These are phyloP conservation scores for Sclerotinia subarctica DNA, from an alignment of 2,329 filamentous ascomycete species.

Conservation along the genomic window DNA sequence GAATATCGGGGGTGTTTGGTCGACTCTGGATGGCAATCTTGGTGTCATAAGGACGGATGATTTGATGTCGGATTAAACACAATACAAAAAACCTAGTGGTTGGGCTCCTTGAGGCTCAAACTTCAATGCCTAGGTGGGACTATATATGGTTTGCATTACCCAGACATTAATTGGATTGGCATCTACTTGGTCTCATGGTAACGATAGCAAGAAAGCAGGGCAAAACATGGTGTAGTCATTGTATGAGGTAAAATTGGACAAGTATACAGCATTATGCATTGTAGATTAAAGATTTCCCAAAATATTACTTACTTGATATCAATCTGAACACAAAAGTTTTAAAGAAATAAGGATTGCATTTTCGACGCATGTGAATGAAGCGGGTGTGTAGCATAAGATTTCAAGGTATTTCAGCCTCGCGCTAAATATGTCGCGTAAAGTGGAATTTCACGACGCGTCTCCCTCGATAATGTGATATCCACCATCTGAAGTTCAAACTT, in stretches of 20 bases:
- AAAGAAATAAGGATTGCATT: background rate
- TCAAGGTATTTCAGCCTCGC: constrained; percentile 4
- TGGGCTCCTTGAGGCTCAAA: background rate
- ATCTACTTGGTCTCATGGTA: too few relatives aligned
- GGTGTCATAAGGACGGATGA: constrained; percentile 34
- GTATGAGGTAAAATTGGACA: background rate
- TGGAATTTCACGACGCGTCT: constrained; percentile 22
- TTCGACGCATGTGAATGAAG: background rate
- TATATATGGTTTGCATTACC: too few relatives aligned
- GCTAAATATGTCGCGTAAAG: constrained; percentile 19
- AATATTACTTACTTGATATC: background rate
- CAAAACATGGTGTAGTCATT: too few relatives aligned
- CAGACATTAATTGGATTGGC: too few relatives aligned
- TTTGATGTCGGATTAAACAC: constrained; percentile 1
- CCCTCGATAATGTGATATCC: constrained; percentile 1
- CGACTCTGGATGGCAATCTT: constrained; percentile 35
- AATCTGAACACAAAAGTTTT: too few relatives aligned
- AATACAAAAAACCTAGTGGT: background rate
- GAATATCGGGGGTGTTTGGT: constrained; percentile 33
- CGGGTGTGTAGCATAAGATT: background rate
- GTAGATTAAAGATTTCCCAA: background rate
- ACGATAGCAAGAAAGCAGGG: too few relatives aligned
- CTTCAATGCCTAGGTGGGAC: background rate
- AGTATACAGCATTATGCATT: background rate
- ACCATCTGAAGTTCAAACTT: background rate